phyloP scores from a whole-genome alignment of 441 rosid genomes.

The Cnidoscolus chayamansa region DNA sequence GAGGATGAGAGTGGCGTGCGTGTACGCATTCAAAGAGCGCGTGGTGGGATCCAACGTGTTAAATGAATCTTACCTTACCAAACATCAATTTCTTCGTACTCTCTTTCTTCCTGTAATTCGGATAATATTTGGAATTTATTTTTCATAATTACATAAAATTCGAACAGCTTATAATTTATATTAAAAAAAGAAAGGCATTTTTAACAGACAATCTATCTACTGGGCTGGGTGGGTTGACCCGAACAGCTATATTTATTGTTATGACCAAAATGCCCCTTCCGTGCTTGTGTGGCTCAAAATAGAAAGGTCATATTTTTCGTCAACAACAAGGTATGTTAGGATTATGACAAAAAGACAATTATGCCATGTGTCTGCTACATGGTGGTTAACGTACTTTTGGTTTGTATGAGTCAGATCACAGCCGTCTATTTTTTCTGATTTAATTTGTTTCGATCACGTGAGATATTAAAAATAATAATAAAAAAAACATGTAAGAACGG shows the following conservation, averaged over 20 bases:
- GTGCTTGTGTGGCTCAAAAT: slow-evolving; percentile 3
- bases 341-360: too few species aligned
- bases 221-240: slow-evolving; percentile 10
- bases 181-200: too few species aligned
- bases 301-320: neutral
- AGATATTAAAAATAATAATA: too few species aligned
- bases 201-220: too few species aligned
- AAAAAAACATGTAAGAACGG: neutral
- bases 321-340: slow-evolving; percentile 6
- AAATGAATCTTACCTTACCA: too few species aligned
- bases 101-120: neutral
- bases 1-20: too few species aligned
- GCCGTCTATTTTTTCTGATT: neutral
- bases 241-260: neutral
- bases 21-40: too few species aligned
- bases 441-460: too few species aligned
- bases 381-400: neutral
- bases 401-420: neutral
- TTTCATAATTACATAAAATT: neutral
- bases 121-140: neutral
- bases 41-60: too few species aligned
- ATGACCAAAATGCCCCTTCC: slow-evolving; percentile 16
- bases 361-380: neutral
- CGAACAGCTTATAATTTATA: neutral
- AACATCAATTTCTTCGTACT: too few species aligned